Conservation (phyloP, 2,329 filamentous ascomycete genomes). For the Diaporthe velutina region DNA sequence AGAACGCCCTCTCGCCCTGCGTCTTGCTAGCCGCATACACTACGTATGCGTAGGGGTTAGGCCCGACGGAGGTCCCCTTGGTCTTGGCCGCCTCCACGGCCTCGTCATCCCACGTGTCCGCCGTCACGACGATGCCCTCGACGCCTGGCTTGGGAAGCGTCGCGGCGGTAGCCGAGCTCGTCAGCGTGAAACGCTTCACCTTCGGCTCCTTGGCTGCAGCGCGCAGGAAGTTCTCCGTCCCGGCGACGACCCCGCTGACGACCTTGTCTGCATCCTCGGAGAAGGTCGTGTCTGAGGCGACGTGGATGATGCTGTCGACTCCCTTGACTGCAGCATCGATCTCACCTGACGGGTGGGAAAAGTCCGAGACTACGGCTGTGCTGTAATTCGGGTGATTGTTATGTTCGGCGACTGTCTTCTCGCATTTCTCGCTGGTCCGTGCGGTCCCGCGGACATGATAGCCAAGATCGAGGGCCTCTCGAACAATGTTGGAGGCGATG, state of each 20-base stretch:
- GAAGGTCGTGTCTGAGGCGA: constrained; percentile 52
- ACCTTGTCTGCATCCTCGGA: constrained; percentile 53
- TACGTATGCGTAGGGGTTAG: neutral
- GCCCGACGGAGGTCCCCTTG: neutral
- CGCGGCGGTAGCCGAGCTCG: constrained; percentile 49
- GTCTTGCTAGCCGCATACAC: constrained; percentile 41
- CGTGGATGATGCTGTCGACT: constrained; percentile 52
- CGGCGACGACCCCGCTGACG: constrained; percentile 51
- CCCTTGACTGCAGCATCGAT: constrained; percentile 47
- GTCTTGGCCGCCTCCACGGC: constrained; percentile 32
- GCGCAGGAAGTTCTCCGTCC: constrained; percentile 48
- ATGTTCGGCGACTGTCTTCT: constrained; percentile 34
- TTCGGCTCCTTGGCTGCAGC: constrained; percentile 50
- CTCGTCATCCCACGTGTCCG: constrained; percentile 42
- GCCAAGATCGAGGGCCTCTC: constrained; percentile 53
- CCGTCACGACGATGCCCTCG: constrained; percentile 41
- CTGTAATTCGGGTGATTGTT: constrained; percentile 52
- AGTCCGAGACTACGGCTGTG: constrained; percentile 42
- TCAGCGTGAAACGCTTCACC: constrained; percentile 57
- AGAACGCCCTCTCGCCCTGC: constrained; percentile 39
- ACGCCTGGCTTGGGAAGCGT: constrained; percentile 42
- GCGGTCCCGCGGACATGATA: constrained; percentile 60
- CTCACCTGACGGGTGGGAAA: constrained; percentile 4
- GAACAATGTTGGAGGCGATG: constrained; percentile 55
- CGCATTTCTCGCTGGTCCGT: constrained; percentile 44